Conservation (phyloP, 768 basidiomycete genomes). For the Pulveroboletus frians region DNA sequence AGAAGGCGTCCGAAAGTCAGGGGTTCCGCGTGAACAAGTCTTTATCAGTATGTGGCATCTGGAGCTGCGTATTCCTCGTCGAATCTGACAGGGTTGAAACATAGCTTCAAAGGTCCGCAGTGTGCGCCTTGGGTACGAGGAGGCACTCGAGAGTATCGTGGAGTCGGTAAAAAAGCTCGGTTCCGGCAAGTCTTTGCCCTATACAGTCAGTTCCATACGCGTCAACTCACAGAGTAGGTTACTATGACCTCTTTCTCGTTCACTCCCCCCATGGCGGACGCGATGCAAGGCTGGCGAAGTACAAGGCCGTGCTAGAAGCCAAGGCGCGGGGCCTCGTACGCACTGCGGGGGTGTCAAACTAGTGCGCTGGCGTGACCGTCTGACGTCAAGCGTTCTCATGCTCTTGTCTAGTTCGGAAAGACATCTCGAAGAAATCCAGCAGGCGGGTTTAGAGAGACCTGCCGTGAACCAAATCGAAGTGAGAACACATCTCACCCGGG, state of each 20-base stretch:
- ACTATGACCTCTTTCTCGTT: slow-evolving; percentile 45
- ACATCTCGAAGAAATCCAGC: slow-evolving; percentile 23
- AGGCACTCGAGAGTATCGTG: slow-evolving; percentile 11
- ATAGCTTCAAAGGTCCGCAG: slow-evolving; percentile 22
- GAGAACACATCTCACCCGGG: background rate
- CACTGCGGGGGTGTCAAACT: slow-evolving; percentile 45
- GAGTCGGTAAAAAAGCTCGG: slow-evolving; percentile 25
- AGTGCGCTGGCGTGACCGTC: slow-evolving; percentile 24
- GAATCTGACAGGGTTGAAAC: background rate
- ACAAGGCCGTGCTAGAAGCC: slow-evolving; percentile 35
- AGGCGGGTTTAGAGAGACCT: slow-evolving; percentile 23
- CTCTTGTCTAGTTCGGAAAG: slow-evolving; percentile 19
- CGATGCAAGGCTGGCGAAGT: slow-evolving; percentile 36
- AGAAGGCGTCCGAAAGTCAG: slow-evolving; percentile 18
- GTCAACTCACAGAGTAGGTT: slow-evolving; percentile 24
- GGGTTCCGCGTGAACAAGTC: slow-evolving; percentile 24
- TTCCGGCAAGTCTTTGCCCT: slow-evolving; percentile 7
- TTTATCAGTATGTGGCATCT: slow-evolving; percentile 25
- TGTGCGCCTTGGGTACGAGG: slow-evolving; percentile 11
- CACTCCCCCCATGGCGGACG: slow-evolving; percentile 40
- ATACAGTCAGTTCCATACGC: background rate
- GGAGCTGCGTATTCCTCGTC: background rate
- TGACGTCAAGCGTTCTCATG: background rate
- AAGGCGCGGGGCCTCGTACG: slow-evolving; percentile 34
- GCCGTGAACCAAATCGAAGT: slow-evolving; percentile 30